Percentiles rank a stretch among this genome's conserved stretches.
Evolutionary conservation across 1,284 basidiomycete species (phyloP).

Genomic region (Violaceomyces palustris): DNA sequence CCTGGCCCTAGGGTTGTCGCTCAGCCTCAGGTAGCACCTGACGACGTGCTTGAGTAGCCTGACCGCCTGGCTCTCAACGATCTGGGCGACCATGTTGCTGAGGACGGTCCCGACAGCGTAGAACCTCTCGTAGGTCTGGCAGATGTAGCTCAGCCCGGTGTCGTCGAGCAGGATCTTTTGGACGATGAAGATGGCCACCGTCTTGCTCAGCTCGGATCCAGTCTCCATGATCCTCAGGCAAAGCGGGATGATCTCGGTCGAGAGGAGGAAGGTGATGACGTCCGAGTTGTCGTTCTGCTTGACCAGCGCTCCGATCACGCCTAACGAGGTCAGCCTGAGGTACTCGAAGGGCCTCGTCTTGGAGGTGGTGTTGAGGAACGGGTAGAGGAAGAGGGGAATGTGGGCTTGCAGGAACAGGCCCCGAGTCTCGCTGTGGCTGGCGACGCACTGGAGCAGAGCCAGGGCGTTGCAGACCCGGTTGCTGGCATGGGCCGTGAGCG

Average conservation of each 20-base stretch:
- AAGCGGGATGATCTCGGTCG: constrained; percentile 98
- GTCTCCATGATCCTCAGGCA: constrained; percentile 99
- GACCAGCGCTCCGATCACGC: constrained; percentile 96
- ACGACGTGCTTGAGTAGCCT: constrained; percentile 96
- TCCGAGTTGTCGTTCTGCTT: constrained; percentile 94
- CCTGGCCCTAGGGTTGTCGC: constrained; percentile 92
- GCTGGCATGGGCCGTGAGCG: constrained; percentile 94
- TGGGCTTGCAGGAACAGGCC: constrained; percentile 62
- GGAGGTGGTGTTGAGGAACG: constrained; percentile 97
- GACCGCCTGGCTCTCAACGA: constrained; percentile 85
- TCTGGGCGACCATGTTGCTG: constrained; percentile 90
- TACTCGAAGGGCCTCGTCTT: constrained; percentile 99
- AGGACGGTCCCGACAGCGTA: constrained; percentile 98
- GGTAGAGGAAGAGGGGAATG: constrained; percentile 97
- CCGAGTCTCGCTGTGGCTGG: constrained; percentile 49
- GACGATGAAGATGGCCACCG: constrained; percentile 99
- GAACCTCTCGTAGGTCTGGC: constrained; percentile 98
- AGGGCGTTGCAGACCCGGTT: constrained; percentile 99
- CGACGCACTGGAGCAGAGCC: constrained; percentile 93
- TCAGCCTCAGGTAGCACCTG: constrained; percentile 88
- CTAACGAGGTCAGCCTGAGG: constrained; percentile 90
- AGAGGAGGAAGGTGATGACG: constrained; percentile 97
- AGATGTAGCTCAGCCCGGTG: constrained; percentile 95
- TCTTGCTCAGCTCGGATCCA: constrained; percentile 97
- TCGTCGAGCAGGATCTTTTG: constrained; percentile 99